Evolutionary conservation across 306 rosid species (phyloP), one percentile per base, ranked within the genome.

Genomic region (Lathyrus sativus): DNA sequence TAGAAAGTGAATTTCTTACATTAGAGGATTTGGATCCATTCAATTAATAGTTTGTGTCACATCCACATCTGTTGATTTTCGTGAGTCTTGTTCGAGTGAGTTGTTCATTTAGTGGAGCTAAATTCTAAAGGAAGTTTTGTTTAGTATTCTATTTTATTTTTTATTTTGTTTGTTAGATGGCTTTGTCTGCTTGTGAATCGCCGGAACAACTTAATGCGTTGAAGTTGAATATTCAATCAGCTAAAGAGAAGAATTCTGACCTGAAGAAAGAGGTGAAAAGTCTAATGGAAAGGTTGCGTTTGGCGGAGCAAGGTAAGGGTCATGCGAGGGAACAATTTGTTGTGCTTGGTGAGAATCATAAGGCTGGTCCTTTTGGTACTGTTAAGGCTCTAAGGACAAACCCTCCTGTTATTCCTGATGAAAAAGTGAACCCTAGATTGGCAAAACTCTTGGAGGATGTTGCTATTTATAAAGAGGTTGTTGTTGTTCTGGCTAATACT

Each of bases 281-380:
- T 42, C 83, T 91, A 24, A 81, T 80, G 58, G 88, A 81, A 39
- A 87, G 66, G 70, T 71, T 88, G 60, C 85, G 85, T 77, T 54
- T 80, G 53, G 83, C 89, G 14, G 96, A 87, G 70, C 89, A 85
- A 74, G 88, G 85, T 45, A 88, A 82, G 58, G 82, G 86, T 66
- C 84, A 85, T 26, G 97, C 96, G 6, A 83, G 76, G 55, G 75
- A 83, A 74, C 97, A 88, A 66, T 74, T 81, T 76, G 75, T 83
- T 33, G 78, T 73, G 63, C 70, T 88, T n/a, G 91, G 87, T 37
- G 85, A 86, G 66, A 85, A 80, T 3, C 91, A 85, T 66, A 91
- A 91, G 86, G 91, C 88, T 56, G 97, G 97, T 37, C 87, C 91
- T 14, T 82, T 86, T 71, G 92, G 91, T 29, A 86, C 96, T 35